Percentiles rank a stretch among this genome's conserved stretches.
These are phyloP conservation scores for Penicillium dipodomyicola DNA, from an alignment of 495 filamentous ascomycete genomes.

Conservation along the genomic window DNA sequence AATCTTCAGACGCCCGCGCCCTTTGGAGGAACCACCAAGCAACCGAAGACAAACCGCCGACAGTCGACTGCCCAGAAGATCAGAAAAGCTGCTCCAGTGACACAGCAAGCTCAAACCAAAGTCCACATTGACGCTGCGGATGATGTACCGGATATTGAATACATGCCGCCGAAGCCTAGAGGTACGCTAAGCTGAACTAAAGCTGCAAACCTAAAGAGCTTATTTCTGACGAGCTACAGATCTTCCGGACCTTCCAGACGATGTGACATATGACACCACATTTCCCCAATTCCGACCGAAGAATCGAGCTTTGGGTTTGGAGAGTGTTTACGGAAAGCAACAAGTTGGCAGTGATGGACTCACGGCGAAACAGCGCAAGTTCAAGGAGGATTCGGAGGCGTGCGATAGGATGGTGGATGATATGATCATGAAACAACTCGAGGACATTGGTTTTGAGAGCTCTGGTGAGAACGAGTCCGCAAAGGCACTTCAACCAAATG, in stretches of 20 bases:
- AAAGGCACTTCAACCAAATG: slow-evolving; percentile 14
- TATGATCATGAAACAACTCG: slow-evolving; percentile 60
- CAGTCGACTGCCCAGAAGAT: slow-evolving; percentile 52
- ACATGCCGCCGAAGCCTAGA: slow-evolving; percentile 66
- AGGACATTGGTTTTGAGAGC: slow-evolving; percentile 54
- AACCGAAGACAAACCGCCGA: slow-evolving; percentile 47
- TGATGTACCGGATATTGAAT: slow-evolving; percentile 70
- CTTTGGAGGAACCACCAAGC: slow-evolving; percentile 43
- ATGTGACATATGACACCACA: slow-evolving; percentile 60
- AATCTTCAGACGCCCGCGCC: slow-evolving; percentile 62
- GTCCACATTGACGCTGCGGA: slow-evolving; percentile 46
- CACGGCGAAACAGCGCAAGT: slow-evolving; percentile 57
- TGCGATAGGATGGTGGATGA: slow-evolving; percentile 54
- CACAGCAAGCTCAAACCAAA: slow-evolving; percentile 36
- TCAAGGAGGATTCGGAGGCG: slow-evolving; percentile 50
- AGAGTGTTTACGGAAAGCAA: slow-evolving; percentile 58
- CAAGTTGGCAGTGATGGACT: slow-evolving; percentile 69
- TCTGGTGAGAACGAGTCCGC: slow-evolving; percentile 31
- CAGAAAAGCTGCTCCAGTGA: slow-evolving; percentile 42
- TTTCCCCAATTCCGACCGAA: slow-evolving; percentile 53
- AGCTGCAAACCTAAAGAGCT: slow-evolving; percentile 26
- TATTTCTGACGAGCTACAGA: slow-evolving; percentile 49
- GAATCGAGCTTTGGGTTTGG: slow-evolving; percentile 67
- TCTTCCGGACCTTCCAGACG: slow-evolving; percentile 73
- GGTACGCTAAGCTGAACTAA: slow-evolving; percentile 35